These are phyloP conservation scores for Claviceps citrina DNA, from an alignment of 2,329 filamentous ascomycete genomes.

Conservation along the genomic window DNA sequence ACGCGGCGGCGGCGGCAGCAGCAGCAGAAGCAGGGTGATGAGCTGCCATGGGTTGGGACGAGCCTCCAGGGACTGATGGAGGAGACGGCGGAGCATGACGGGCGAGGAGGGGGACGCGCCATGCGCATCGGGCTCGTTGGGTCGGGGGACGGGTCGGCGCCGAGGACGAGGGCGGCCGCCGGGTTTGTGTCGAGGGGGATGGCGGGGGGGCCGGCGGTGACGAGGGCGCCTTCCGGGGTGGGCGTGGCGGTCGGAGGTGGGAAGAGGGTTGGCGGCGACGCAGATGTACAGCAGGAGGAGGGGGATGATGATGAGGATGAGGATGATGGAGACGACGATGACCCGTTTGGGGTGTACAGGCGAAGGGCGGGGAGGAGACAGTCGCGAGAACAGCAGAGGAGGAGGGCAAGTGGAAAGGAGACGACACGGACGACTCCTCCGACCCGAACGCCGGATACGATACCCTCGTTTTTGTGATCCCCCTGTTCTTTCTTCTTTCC, in stretches of 20 bases:
- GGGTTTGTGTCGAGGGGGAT: too few species aligned
- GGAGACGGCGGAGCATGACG: constrained; percentile 15
- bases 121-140: not conserved
- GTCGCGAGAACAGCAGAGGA: constrained; percentile 14
- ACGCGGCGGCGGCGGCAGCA: too few species aligned
- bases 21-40: not conserved
- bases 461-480: constrained; percentile 24
- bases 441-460: constrained; percentile 14
- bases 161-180: too few species aligned
- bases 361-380: constrained; percentile 17
- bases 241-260: not conserved
- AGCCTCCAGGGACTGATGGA: constrained; percentile 29
- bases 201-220: too few species aligned
- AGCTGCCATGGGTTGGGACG: constrained; percentile 15
- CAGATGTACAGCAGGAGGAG: not conserved
- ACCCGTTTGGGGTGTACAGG: constrained; percentile 21
- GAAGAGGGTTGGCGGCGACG: not conserved
- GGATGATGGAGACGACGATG: constrained; percentile 16
- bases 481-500: too few species aligned
- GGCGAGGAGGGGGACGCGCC: constrained; percentile 15
- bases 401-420: not conserved
- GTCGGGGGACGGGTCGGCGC: not conserved
- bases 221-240: too few species aligned
- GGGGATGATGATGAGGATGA: constrained; percentile 1
- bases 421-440: too few species aligned